These are phyloP conservation scores for Stenogyne calaminthoides DNA, from an alignment of 305 asterid genomes.

Conservation along the genomic window DNA sequence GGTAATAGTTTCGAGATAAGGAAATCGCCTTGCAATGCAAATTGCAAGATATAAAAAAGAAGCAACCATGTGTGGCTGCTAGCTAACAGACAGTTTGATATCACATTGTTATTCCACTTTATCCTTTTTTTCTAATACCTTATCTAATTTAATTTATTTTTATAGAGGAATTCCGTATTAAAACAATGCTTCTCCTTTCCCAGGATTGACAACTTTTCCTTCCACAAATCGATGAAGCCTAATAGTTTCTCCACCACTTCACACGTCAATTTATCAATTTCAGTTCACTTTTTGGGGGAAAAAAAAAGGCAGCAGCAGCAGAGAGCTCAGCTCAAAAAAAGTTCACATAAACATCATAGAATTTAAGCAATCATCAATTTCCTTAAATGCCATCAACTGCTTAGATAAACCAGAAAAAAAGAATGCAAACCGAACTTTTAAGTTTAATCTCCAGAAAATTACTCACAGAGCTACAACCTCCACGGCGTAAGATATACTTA, in stretches of 20 bases:
- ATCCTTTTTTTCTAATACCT: neutral
- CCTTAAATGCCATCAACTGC: constrained; percentile 17
- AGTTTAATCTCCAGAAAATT: neutral
- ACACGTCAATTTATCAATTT: neutral
- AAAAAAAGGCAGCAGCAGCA: no score
- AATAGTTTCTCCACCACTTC: neutral
- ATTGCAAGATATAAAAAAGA: constrained; percentile 18
- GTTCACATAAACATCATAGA: neutral
- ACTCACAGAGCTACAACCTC: constrained; percentile 10
- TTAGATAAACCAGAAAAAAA: neutral
- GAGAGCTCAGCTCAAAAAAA: neutral
- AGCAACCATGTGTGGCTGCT: neutral
- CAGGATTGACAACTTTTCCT: neutral
- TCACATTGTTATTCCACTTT: neutral
- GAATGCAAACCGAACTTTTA: neutral
- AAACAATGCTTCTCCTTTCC: neutral
- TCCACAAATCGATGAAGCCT: neutral
- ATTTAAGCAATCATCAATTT: neutral
- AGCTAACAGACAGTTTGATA: constrained; percentile 1
- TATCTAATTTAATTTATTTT: neutral
- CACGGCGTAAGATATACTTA: neutral
- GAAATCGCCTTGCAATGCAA: constrained; percentile 1
- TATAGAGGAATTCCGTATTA: neutral
- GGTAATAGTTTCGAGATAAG: constrained; percentile 2
- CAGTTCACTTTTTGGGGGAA: neutral